These are phyloP conservation scores for Penicillium lividum DNA, from an alignment of 495 filamentous ascomycete species.

Conservation along the genomic window DNA sequence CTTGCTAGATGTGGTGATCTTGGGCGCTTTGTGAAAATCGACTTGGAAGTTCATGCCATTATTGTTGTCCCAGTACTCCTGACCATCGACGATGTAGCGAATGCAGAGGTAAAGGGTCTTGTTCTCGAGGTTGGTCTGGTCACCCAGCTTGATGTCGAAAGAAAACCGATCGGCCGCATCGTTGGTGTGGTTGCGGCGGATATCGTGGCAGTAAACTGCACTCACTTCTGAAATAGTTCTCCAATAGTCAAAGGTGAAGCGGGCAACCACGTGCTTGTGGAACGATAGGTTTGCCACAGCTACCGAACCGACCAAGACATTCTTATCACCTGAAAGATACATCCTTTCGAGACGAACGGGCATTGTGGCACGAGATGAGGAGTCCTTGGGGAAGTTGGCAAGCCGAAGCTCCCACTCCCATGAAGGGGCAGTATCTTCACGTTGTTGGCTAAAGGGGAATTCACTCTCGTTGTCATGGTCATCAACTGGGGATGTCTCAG, in stretches of 20 bases:
- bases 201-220: slow-evolving; percentile 82
- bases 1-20: slow-evolving; percentile 49
- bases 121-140: slow-evolving; percentile 82
- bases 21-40: slow-evolving; percentile 79
- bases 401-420: slow-evolving; percentile 88
- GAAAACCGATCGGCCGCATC: slow-evolving; percentile 84
- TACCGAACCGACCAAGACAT: slow-evolving; percentile 76
- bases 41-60: slow-evolving; percentile 81
- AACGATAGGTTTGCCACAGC: slow-evolving; percentile 88
- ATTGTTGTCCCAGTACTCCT: slow-evolving; percentile 97
- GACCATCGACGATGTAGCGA: slow-evolving; percentile 79
- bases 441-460: slow-evolving; percentile 75
- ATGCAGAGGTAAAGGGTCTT: slow-evolving; percentile 93
- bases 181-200: slow-evolving; percentile 63
- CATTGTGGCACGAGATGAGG: slow-evolving; percentile 57
- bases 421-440: slow-evolving; percentile 47
- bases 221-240: slow-evolving; percentile 93
- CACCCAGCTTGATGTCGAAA: slow-evolving; percentile 90
- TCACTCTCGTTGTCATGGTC: slow-evolving; percentile 78
- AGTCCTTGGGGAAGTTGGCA: slow-evolving; percentile 77
- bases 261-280: slow-evolving; percentile 81
- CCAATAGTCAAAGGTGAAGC: slow-evolving; percentile 97
- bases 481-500: slow-evolving; percentile 91
- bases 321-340: slow-evolving; percentile 84
- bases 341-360: slow-evolving; percentile 79